Conservation (phyloP, 176 grass and related monocot species). For the Stipa capillata region DNA sequence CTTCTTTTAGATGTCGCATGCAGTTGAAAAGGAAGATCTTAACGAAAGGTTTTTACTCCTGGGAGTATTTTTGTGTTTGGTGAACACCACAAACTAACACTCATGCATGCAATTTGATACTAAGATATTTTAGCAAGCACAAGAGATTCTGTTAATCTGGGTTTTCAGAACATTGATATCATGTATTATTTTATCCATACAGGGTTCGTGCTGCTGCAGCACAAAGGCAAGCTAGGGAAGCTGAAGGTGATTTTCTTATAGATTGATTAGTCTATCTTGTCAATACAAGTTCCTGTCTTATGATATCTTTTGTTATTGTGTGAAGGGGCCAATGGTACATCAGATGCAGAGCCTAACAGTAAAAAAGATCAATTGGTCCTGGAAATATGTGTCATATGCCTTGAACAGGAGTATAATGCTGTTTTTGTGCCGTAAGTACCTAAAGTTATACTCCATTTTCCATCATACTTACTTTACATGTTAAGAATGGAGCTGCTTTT, state of each 20-base stretch:
- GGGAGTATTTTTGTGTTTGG: background rate
- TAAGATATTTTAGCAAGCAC: slow-evolving; percentile 8
- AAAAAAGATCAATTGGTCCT: slow-evolving; percentile 66
- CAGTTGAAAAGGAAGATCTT: background rate
- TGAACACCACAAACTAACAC: background rate
- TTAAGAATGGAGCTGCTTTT: background rate
- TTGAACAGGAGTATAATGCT: slow-evolving; percentile 97
- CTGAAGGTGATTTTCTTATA: slow-evolving; percentile 72
- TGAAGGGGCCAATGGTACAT: slow-evolving; percentile 40
- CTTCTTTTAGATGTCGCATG: background rate
- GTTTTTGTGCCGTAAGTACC: slow-evolving; percentile 98
- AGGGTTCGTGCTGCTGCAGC: slow-evolving; percentile 89
- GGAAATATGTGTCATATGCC: slow-evolving; percentile 98
- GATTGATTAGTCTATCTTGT: slow-evolving; percentile 9
- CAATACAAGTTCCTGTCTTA: background rate
- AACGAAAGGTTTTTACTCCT: background rate
- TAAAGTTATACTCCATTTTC: background rate
- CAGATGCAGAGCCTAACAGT: slow-evolving; percentile 37
- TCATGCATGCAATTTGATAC: background rate
- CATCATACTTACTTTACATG: slow-evolving; percentile 11
- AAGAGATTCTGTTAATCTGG: background rate
- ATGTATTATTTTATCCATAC: slow-evolving; percentile 9
- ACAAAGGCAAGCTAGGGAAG: slow-evolving; percentile 67
- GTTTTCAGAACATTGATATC: background rate
- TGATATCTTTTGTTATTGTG: slow-evolving; percentile 26